Conservation (phyloP, 331 rosid genomes). For the Spiraea crenata region DNA sequence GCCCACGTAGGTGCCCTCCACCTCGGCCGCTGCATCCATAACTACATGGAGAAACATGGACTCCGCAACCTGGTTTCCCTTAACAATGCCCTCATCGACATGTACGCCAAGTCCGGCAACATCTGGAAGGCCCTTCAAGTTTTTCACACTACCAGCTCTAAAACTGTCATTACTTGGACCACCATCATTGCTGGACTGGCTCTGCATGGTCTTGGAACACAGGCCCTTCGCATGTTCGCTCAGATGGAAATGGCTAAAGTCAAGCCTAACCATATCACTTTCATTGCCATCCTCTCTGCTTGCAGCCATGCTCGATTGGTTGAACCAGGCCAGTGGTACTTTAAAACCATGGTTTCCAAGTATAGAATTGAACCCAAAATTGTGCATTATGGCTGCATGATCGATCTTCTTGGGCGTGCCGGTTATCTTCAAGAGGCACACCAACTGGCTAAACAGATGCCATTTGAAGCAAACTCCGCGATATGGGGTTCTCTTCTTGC, state of each 20-base stretch:
- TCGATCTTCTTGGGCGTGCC: constrained; percentile 66
- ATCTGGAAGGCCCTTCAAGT: constrained; percentile 46
- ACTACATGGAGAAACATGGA: constrained; percentile 41
- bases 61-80: constrained; percentile 39
- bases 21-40: constrained; percentile 63
- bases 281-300: constrained; percentile 65
- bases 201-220: constrained; percentile 62
- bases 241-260: constrained; percentile 54
- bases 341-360: constrained; percentile 38
- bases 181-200: constrained; percentile 66
- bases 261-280: constrained; percentile 55
- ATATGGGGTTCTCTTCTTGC: constrained; percentile 83
- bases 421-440: constrained; percentile 65
- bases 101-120: constrained; percentile 71
- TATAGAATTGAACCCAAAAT: constrained; percentile 48
- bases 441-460: constrained; percentile 46
- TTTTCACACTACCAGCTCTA: constrained; percentile 44
- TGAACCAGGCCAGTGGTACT: constrained; percentile 41
- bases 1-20: constrained; percentile 60
- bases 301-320: constrained; percentile 64
- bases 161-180: constrained; percentile 60
- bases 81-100: constrained; percentile 60
- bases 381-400: constrained; percentile 70
- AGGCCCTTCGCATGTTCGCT: constrained; percentile 46
- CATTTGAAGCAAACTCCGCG: constrained; percentile 61